phyloP scores from a whole-genome alignment of 2,329 filamentous ascomycete genomes.

The Colletotrichum tabaci region DNA sequence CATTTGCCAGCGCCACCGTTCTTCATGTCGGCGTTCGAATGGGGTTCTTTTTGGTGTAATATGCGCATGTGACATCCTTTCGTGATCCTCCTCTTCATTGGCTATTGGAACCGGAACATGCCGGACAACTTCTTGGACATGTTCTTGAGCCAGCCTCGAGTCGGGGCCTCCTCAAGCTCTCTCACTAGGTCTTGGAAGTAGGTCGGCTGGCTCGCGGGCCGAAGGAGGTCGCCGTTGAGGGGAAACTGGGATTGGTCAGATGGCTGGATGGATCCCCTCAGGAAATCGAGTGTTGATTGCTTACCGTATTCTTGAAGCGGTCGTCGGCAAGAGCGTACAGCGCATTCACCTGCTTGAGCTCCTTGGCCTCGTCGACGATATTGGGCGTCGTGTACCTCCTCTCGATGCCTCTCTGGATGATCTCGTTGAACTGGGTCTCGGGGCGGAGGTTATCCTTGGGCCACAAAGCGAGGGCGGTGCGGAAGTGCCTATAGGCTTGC shows the following conservation, averaged over 20 bases:
- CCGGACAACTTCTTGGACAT: conserved; percentile 70
- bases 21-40: background rate
- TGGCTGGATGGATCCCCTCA: background rate
- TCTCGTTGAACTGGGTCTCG: conserved; percentile 73
- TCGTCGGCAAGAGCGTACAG: conserved; percentile 72
- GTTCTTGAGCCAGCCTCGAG: conserved; percentile 67
- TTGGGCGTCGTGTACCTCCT: conserved; percentile 44
- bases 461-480: conserved; percentile 70
- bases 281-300: conserved; percentile 34
- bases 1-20: background rate
- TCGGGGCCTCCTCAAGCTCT: conserved; percentile 76
- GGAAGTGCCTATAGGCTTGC: conserved; percentile 63
- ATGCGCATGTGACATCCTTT: background rate
- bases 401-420: conserved; percentile 64
- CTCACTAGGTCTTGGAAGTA: conserved; percentile 74
- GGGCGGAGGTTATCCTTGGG: conserved; percentile 76
- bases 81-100: background rate
- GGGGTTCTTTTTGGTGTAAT: too few species aligned
- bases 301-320: conserved; percentile 70
- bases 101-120: conserved; percentile 70
- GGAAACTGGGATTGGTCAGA: conserved; percentile 49
- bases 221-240: conserved; percentile 63
- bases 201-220: conserved; percentile 74
- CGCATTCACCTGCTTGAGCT: conserved; percentile 71
- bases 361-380: conserved; percentile 60